These are phyloP conservation scores for Xylariaceae sp. DNA, from an alignment of 2,329 filamentous ascomycete species.

Conservation along the genomic window DNA sequence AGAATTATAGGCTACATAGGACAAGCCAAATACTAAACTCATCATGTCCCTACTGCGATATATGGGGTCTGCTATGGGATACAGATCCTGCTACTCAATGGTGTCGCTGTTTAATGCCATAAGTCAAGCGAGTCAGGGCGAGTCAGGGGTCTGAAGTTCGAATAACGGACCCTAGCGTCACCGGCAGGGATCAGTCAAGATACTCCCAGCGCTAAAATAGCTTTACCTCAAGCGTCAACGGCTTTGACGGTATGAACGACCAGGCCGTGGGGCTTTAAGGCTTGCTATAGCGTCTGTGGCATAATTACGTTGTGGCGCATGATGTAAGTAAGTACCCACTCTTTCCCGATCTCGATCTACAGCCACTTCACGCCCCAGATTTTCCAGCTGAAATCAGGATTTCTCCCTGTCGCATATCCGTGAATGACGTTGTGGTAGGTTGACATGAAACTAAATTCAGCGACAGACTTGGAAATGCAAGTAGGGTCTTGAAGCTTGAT, in stretches of 20 bases:
- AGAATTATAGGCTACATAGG: too few relatives aligned
- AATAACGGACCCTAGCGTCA: too few relatives aligned
- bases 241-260: too few relatives aligned
- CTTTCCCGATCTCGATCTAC: slow-evolving; percentile 27
- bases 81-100: too few relatives aligned
- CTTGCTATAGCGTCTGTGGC: background rate
- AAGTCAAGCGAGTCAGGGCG: too few relatives aligned
- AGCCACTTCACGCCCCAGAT: slow-evolving; percentile 12
- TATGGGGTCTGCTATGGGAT: too few relatives aligned
- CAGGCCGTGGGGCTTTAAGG: background rate
- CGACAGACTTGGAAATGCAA: slow-evolving; percentile 12
- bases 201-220: too few relatives aligned
- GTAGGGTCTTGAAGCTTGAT: slow-evolving; percentile 13
- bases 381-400: slow-evolving; percentile 29
- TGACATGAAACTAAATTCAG: slow-evolving; percentile 16
- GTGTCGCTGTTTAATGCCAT: too few relatives aligned
- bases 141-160: too few relatives aligned
- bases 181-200: background rate
- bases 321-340: slow-evolving; percentile 24
- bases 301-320: slow-evolving; percentile 23
- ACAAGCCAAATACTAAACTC: too few relatives aligned
- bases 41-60: too few relatives aligned
- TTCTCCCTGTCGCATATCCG: slow-evolving; percentile 9
- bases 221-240: too few relatives aligned
- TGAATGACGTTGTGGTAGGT: slow-evolving; percentile 27